phyloP scores from a whole-genome alignment of 306 rosid genomes.

The Alnus glutinosa region DNA sequence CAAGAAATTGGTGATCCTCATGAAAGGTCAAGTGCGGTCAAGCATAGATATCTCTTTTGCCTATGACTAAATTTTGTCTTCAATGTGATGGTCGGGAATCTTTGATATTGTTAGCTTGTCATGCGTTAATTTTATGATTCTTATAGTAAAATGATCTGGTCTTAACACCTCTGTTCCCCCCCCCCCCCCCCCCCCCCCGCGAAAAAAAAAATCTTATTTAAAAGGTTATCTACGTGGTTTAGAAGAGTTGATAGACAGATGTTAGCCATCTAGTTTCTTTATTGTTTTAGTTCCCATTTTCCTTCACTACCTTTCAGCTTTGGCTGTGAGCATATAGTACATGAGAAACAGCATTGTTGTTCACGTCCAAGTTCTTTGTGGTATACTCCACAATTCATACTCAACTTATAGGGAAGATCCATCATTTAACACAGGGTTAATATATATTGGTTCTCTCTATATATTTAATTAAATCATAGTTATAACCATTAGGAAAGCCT shows the following conservation, averaged over 20 bases:
- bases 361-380: not conserved
- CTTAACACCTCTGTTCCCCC: not conserved
- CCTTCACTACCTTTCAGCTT: not conserved
- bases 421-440: not conserved
- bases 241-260: not conserved
- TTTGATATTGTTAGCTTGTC: not conserved
- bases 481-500: not conserved
- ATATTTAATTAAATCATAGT: not conserved
- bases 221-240: not conserved
- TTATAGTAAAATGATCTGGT: not conserved
- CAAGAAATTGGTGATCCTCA: slow-evolving; percentile 1
- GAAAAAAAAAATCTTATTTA: not conserved
- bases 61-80: not conserved
- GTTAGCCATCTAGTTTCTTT: not conserved
- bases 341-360: not conserved
- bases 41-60: not conserved
- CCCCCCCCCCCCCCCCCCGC: no score
- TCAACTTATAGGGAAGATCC: not conserved
- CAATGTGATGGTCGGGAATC: not conserved
- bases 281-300: slow-evolving; percentile 6
- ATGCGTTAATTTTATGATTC: not conserved
- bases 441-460: not conserved
- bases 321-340: not conserved
- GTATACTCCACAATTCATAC: not conserved
- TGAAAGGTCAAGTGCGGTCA: not conserved